Base-by-base conservation (phyloP, 2,329 filamentous ascomycete species). In the Fusarium buxicola region DNA sequence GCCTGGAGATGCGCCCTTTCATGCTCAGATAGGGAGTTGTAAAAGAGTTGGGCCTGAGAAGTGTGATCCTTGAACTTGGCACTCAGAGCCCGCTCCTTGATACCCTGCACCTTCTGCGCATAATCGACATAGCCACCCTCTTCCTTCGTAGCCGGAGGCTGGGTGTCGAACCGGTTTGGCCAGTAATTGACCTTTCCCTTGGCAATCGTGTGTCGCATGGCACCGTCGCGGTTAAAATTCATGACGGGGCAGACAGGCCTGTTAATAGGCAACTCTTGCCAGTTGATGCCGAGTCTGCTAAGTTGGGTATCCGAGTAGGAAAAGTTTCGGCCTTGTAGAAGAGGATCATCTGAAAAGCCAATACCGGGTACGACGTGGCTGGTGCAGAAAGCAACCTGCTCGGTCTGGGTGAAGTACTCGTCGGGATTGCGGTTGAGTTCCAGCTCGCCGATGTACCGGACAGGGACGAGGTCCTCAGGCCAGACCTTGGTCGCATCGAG, bases 401-500 rank as follows among this genome's bases (percentile, higher is more conserved):
- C 92, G 0, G 89, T 92, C 75, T 95, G 86, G 0, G 91, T 82
- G 77, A 95, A 95, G 78, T 85, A 95, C 72, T 96, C 91, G 63
- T 94, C 91, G 2, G 90, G 82, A 58, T 92, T 94, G 50, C 85
- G 84, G 80, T 95, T 94, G 7, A 96, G 83, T 72, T 94, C 89
- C 1, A 96, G 73, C 74, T 94, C 86, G 34, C 91, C 92, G 53
- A 96, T 91, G 71, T 92, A 92, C 8, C 89, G 84, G 16, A 94
- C 82, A 0, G 92, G 92, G 0, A 93, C 80, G 0, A 88, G 76
- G 11, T 94, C 89, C 72, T 95, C 90, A 0, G 92, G 92, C 91
- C 92, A 95, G 24, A 94, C 76, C 78, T 96, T 95, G 32, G 92
- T 96, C 1, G 92, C 89, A 66, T 96, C 92, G 2, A 96, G 84